phyloP scores from a whole-genome alignment of 768 basidiomycete genomes.

The Cyathus striatus region DNA sequence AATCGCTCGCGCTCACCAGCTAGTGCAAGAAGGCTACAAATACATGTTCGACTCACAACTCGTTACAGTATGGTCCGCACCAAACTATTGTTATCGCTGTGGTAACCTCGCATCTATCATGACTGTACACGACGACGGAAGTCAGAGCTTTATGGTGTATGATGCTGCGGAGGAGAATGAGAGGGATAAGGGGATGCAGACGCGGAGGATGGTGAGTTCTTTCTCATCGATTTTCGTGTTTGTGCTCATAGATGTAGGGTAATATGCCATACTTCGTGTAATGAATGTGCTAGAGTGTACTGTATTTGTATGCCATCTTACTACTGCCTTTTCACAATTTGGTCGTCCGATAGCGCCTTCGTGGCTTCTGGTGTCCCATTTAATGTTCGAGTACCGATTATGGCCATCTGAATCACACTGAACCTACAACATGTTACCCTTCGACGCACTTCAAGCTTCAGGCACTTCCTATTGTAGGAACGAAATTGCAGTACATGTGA shows the following conservation, averaged over 20 bases:
- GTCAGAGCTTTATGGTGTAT: conserved; percentile 74
- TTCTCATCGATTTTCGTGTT: background rate
- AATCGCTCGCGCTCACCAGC: conserved; percentile 93
- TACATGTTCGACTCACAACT: conserved; percentile 94
- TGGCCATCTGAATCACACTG: too few relatives aligned
- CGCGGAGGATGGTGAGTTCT: conserved; percentile 62
- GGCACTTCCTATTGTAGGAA: too few relatives aligned
- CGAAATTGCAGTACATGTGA: too few relatives aligned
- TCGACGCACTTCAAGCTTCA: too few relatives aligned
- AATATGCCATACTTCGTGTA: conserved; percentile 26
- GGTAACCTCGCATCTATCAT: conserved; percentile 88
- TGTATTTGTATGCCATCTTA: too few relatives aligned
- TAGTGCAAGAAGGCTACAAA: conserved; percentile 95
- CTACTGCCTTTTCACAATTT: too few relatives aligned
- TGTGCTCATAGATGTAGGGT: conserved; percentile 5
- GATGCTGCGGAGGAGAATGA: conserved; percentile 88
- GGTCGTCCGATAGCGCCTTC: too few relatives aligned
- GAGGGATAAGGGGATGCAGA: conserved; percentile 74
- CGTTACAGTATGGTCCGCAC: conserved; percentile 91
- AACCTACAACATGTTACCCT: too few relatives aligned
- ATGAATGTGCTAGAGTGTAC: background rate
- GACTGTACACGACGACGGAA: conserved; percentile 68
- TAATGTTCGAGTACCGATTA: too few relatives aligned
- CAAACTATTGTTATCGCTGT: conserved; percentile 77
- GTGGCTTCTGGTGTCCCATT: too few relatives aligned